These are phyloP conservation scores for Penicillium janthinellum DNA, from an alignment of 2,329 filamentous ascomycete species.

Conservation along the genomic window DNA sequence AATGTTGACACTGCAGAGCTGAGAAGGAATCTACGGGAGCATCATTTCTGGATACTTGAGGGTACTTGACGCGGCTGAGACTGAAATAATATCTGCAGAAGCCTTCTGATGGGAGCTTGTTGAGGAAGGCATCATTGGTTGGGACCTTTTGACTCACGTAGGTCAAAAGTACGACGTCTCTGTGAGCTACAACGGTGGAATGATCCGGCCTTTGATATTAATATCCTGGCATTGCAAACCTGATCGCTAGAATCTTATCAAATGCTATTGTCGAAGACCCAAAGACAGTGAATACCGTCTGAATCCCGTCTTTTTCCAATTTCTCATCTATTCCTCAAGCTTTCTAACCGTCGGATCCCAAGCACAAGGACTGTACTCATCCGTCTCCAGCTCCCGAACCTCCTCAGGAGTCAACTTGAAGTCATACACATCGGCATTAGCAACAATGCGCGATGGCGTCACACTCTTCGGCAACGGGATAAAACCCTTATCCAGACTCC, in stretches of 20 bases:
- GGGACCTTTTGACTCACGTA: too few species aligned
- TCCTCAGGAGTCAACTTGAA: constrained; percentile 57
- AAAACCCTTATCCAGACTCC: constrained; percentile 68
- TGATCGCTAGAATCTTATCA: neutral
- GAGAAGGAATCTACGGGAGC: neutral
- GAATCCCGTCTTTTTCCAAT: neutral
- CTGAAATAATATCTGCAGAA: neutral
- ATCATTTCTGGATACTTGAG: neutral
- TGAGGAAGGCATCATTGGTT: too few species aligned
- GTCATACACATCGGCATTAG: constrained; percentile 57
- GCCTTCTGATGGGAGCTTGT: too few species aligned
- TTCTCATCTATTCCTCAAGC: constrained; percentile 10
- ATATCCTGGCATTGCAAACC: too few species aligned
- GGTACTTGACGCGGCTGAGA: too few species aligned
- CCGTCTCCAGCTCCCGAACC: constrained; percentile 54
- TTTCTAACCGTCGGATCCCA: constrained; percentile 51
- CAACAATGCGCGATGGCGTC: constrained; percentile 56
- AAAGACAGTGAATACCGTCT: too few species aligned
- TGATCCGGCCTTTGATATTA: too few species aligned
- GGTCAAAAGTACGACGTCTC: too few species aligned
- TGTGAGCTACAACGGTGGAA: too few species aligned
- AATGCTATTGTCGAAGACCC: neutral
- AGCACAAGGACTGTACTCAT: constrained; percentile 54
- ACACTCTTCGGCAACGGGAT: constrained; percentile 62
- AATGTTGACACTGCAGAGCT: neutral